Evolutionary conservation across 106 monocot genomes (phyloP), one percentile per base, ranked within the genome.

Genomic region (Dioscorea alata): DNA sequence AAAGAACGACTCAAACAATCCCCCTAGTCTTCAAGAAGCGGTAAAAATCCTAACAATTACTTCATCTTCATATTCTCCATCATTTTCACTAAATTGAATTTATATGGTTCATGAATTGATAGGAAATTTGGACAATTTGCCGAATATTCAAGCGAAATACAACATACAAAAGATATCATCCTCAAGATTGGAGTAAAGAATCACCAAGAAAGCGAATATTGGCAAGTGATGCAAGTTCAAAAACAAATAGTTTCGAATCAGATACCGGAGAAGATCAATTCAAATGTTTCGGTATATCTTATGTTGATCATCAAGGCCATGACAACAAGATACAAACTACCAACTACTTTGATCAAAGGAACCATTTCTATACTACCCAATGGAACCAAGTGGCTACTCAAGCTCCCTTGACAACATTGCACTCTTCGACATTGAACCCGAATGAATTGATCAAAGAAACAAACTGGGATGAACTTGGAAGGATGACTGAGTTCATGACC

Each of bases 81-180:
- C 42, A 42, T 5, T 42, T 42, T 6, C 10, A 10, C 42, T 42
- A 8, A 42, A 42, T 10, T 42, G 42, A 42, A 42, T 42, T 42
- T 6, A 66, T 28, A 10, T 28, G 28, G 2, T 28, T 28, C 28
- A 28, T 28, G 42, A 33, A 42, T 67, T 42, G 52, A 59, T 64
- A 92, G 92, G 88, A 88, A 65, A 73, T 81, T 14, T 92, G 92
- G 92, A 92, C 92, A 1, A 79, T 92, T 42, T 92, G 92, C 49
- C 69, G 88, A 66, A 88, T 92, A 21, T 92, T 92, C 74, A 88
- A 88, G 81, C 68, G 92, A 24, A 88, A 67, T 23, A 24, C 69
- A 0, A 64, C 83, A 0, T 74, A 67, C 42, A 81, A 59, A 69
- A 83, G 73, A 60, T 62, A 72, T 13, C 48, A 23, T 12, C 19